Percentiles rank a stretch among this genome's conserved stretches.
Conservation (phyloP, 2,329 filamentous ascomycete genomes). For the Monosporascus sp. region DNA sequence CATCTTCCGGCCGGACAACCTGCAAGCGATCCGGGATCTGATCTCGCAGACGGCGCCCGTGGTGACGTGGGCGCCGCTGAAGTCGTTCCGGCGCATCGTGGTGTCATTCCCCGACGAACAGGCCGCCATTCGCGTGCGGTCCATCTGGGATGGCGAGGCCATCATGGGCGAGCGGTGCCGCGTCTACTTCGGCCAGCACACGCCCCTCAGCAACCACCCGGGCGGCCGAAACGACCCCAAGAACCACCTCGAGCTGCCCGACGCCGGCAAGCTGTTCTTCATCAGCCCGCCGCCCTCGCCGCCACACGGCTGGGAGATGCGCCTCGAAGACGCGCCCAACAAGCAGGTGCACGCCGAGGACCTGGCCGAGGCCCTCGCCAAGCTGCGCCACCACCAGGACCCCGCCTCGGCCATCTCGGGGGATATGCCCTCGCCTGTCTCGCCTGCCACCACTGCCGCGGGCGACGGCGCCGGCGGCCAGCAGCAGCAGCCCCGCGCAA, state of each 20-base stretch:
- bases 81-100: constrained; percentile 77
- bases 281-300: constrained; percentile 65
- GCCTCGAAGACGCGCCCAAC: constrained; percentile 64
- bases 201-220: constrained; percentile 41
- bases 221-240: constrained; percentile 28
- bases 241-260: constrained; percentile 59
- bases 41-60: constrained; percentile 66
- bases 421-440: constrained; percentile 25
- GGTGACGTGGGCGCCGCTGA: constrained; percentile 73
- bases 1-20: constrained; percentile 69
- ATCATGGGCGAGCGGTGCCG: constrained; percentile 65
- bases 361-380: constrained; percentile 60
- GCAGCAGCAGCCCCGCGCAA: constrained; percentile 6
- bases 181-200: constrained; percentile 64
- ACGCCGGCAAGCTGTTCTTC: constrained; percentile 68
- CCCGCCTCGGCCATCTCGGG: constrained; percentile 12
- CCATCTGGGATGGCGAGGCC: constrained; percentile 67
- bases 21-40: constrained; percentile 67
- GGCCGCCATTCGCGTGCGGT: constrained; percentile 65
- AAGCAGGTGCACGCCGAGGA: constrained; percentile 66
- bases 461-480: constrained; percentile 27
- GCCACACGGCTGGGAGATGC: constrained; percentile 64
- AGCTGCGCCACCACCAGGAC: constrained; percentile 50
- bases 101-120: constrained; percentile 69
- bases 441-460: constrained; percentile 20